Base-by-base conservation (phyloP, 208 protist species). In the Crithidia mellificae region DNA sequence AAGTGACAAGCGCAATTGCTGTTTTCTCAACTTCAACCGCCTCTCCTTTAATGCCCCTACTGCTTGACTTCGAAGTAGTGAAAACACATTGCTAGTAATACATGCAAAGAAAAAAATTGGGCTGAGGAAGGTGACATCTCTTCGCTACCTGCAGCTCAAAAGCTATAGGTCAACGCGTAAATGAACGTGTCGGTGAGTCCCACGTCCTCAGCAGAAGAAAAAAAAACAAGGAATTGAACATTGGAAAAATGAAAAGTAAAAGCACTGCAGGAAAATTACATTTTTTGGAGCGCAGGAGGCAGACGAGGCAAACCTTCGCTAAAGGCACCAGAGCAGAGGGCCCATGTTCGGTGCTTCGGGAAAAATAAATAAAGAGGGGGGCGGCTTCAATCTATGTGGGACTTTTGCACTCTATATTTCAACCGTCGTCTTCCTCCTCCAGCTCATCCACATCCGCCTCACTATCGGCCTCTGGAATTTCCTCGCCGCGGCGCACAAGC, bases 401-500 rank as follows among this genome's bases (percentile, higher is more conserved):
- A 8, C 22, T 25, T 25, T 43, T 39, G 6, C 1, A 43, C 6
- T 12, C 24, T 24, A 1, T 12, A 17, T 56, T 75, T 81, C 83
- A 90, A 62, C 74, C 81, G 63, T 79, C 87, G 24, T 85, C 85
- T 43, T 84, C 90, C 36, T 90, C 88, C 63, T 91, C 87, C 43
- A 69, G 74, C 68, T 88, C 84, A 2, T 93, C 84, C 34, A 77
- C 57, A 43, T 95, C 90, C 29, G 93, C 88, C 67, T 97, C 93
- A 55, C 88, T 95, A 72, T 97, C 93, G 20, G 70, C 74, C 69
- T 92, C 90, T 14, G 88, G 88, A 19, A 84, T 74, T 54, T 95
- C 90, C 72, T 97, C 93, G 15, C 93, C 93, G 43, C 93, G 93
- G 30, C 90, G 90, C 25, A 94, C 88, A 8, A 97, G 84, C 70